Conservation (phyloP, 2,329 filamentous ascomycete genomes). For the Aphanoascus verrucosus region DNA sequence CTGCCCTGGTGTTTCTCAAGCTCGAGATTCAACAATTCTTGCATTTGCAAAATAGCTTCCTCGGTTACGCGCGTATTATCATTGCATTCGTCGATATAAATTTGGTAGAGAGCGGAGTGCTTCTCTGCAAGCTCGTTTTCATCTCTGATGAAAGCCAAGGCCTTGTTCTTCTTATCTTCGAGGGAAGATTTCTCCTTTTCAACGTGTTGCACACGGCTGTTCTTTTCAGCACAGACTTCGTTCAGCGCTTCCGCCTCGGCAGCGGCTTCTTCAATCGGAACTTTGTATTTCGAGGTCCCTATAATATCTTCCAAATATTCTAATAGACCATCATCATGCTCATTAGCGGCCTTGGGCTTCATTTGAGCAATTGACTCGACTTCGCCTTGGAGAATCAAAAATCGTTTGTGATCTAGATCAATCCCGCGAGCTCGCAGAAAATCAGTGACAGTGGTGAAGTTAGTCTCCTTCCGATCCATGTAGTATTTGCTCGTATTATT, state of each 20-base stretch:
- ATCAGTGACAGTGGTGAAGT: constrained; percentile 82
- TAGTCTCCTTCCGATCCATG: constrained; percentile 80
- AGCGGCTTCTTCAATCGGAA: constrained; percentile 88
- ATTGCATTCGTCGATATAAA: constrained; percentile 77
- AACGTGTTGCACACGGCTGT: constrained; percentile 86
- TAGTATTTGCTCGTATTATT: constrained; percentile 99
- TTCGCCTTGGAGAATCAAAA: constrained; percentile 92
- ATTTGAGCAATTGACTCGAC: constrained; percentile 98
- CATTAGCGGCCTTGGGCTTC: constrained; percentile 90
- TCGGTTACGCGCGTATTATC: constrained; percentile 82
- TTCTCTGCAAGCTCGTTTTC: constrained; percentile 88
- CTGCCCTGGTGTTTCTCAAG: constrained; percentile 84
- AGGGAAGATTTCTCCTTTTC: constrained; percentile 91
- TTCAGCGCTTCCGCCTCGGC: constrained; percentile 84
- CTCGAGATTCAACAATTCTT: constrained; percentile 74
- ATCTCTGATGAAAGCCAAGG: constrained; percentile 74
- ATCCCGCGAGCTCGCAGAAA: constrained; percentile 79
- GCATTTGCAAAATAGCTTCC: constrained; percentile 84
- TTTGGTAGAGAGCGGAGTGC: constrained; percentile 83
- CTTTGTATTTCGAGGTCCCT: constrained; percentile 96
- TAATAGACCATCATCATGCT: constrained; percentile 90
- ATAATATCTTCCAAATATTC: constrained; percentile 99
- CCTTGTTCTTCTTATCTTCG: constrained; percentile 95
- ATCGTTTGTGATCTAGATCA: constrained; percentile 95
- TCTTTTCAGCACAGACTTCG: constrained; percentile 91